Evolutionary conservation across 257 asterid genomes (phyloP), one percentile per base, ranked within the genome.

Genomic region (Nicotiana obtusifolia): DNA sequence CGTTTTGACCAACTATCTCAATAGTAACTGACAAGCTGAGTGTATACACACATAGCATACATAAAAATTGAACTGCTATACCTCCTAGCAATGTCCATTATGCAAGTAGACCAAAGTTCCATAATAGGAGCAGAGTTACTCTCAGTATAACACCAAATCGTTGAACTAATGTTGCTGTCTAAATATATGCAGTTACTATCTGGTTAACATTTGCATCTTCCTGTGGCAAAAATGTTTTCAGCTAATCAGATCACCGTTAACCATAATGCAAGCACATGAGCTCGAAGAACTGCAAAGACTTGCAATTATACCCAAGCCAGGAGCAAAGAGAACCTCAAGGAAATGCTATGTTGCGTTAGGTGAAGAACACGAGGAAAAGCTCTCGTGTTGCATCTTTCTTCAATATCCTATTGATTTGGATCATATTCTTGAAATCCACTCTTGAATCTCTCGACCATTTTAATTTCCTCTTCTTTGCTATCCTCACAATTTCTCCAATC

Each of bases 401-500:
- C 65, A 81, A 71, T 64, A 69, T 84, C 83, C 92, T 89, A 93
- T 83, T 80, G 83, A 66, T 86, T 89, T 62, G 97, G 97, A 68
- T 94, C 95, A 60, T 85, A 92, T 82, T 90, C 92, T 80, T 82
- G 83, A 83, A 90, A 95, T 62, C 64, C 91, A 76, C 84, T 87
- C 95, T 91, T 95, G 80, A 95, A 95, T 64, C 76, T 47, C 33
- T 90, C 92, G 0, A 90, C 91, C 93, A 91, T 88, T 88, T 84
- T 76, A 16, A 86, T 88, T 89, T 95, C 99, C 88, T 94, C 97
- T 8, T 91, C 98, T 86, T 90, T 92, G 82, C 90, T 88, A 53
- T 91, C 89, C 87, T 90, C 91, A 89, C 93, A 91, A 80, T 94
- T 92, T 84, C 97, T 91, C 99, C 99, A 95, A 83, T 95, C 97